Evolutionary conservation across 1,284 basidiomycete species (phyloP), one percentile per base, ranked within the genome.

Genomic region (Malassezia vespertilionis): DNA sequence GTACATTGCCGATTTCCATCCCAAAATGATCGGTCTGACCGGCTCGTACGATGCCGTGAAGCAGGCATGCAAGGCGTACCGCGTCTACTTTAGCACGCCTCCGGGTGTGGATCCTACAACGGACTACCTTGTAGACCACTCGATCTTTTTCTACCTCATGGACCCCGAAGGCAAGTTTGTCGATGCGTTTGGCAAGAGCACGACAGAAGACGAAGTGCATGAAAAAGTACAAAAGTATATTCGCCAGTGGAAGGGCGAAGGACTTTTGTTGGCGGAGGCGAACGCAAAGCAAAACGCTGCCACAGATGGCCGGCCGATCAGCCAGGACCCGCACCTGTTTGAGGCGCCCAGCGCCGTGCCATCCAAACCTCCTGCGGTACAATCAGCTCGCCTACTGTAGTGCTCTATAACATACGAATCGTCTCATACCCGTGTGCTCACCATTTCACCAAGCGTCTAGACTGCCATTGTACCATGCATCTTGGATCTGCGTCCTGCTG

Each of bases 141-240:
- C 83, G 41, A 95, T 95, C 70, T 96, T 90, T 72, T 87, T 97
- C 69, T 99, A 99, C 73, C 78, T 99, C 27, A 95, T 99, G 89
- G 89, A 96, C 68, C 91, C 93, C 1, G 65, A 66, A 44, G 91
- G 91, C 15, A 78, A 84, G 65, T 99, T 96, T 61, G 87, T 96
- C 2, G 90, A 97, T 63, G 91, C 93, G 3, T 96, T 96, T 70
- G 93, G 91, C 10, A 87, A 93, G 74, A 79, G 77, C 43, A 82
- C 79, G 43, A 79, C 78, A 0, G 76, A 79, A 4, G 78, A 82
- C 28, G 84, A 88, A 28, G 83, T 91, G 12, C 65, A 71, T 8
- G 60, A 56, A 21, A 79, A 79, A 68, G 74, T 77, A 2, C 69
- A 72, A 42, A 72, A 73, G 35, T 77, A 75, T 31, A 72, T 79